Percentiles rank a stretch among this genome's conserved stretches.
These are phyloP conservation scores for Amaranthus tricolor DNA, from an alignment of 179 eudicot genomes.

Conservation along the genomic window DNA sequence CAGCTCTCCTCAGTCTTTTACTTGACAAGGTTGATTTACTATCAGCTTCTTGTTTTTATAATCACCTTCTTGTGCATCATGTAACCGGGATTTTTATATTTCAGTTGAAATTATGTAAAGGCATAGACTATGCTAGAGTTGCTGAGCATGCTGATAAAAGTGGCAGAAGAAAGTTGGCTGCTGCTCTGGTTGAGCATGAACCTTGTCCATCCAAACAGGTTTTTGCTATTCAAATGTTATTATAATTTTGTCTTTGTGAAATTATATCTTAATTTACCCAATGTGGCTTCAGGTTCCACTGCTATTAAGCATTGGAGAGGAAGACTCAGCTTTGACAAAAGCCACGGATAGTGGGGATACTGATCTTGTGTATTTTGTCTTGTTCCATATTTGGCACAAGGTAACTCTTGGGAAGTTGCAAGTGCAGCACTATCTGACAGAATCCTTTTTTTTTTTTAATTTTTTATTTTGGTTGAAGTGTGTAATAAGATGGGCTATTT, in stretches of 20 bases:
- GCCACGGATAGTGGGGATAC: slow-evolving; percentile 97
- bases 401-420: slow-evolving; percentile 32
- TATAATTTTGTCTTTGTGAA: not conserved
- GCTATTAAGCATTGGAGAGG: slow-evolving; percentile 90
- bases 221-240: slow-evolving; percentile 13
- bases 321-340: slow-evolving; percentile 83
- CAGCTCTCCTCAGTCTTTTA: slow-evolving; percentile 65
- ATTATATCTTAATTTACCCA: not conserved
- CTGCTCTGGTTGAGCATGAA: slow-evolving; percentile 90
- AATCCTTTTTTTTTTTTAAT: not conserved
- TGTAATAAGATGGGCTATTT: slow-evolving; percentile 5
- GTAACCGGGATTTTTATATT: slow-evolving; percentile 18
- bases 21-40: slow-evolving; percentile 68
- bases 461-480: not conserved
- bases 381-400: slow-evolving; percentile 92
- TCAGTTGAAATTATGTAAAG: slow-evolving; percentile 89
- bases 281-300: slow-evolving; percentile 69
- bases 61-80: slow-evolving; percentile 7
- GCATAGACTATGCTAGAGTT: slow-evolving; percentile 95
- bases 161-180: slow-evolving; percentile 91
- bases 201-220: slow-evolving; percentile 97
- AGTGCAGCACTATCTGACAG: not conserved
- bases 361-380: slow-evolving; percentile 89
- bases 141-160: slow-evolving; percentile 96
- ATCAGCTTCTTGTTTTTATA: slow-evolving; percentile 17